These are phyloP conservation scores for Ophiostoma australiae DNA, from an alignment of 2,329 filamentous ascomycete genomes.

Conservation along the genomic window DNA sequence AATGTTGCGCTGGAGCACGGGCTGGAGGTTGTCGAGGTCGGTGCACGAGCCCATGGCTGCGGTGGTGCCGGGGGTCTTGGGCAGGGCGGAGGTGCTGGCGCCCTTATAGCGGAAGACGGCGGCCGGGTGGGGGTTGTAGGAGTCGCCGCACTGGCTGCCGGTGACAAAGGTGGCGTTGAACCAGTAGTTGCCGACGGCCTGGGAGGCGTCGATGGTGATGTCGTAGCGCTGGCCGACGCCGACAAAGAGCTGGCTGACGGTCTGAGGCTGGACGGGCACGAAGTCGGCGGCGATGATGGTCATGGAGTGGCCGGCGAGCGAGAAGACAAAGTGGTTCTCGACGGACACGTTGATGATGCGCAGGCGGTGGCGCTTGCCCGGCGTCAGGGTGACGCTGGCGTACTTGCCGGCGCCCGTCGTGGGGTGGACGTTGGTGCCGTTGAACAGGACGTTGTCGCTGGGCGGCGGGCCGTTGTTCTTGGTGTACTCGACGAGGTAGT, in stretches of 20 bases:
- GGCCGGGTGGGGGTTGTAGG: slow-evolving; percentile 33
- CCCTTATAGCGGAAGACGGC: slow-evolving; percentile 40
- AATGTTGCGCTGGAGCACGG: slow-evolving; percentile 27
- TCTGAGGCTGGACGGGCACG: slow-evolving; percentile 47
- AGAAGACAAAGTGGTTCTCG: slow-evolving; percentile 46
- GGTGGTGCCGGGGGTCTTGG: slow-evolving; percentile 32
- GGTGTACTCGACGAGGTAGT: slow-evolving; percentile 36
- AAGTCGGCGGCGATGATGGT: slow-evolving; percentile 50
- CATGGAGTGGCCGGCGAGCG: slow-evolving; percentile 46
- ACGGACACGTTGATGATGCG: slow-evolving; percentile 50
- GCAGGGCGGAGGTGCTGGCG: slow-evolving; percentile 31
- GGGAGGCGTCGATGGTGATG: slow-evolving; percentile 42
- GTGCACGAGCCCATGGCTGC: slow-evolving; percentile 25
- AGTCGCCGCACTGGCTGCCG: slow-evolving; percentile 28
- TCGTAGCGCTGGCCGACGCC: slow-evolving; percentile 45
- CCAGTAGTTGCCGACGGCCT: slow-evolving; percentile 33
- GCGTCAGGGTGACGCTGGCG: slow-evolving; percentile 36
- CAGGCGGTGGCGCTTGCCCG: slow-evolving; percentile 46
- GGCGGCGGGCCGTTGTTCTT: slow-evolving; percentile 30
- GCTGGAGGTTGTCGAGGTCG: slow-evolving; percentile 26
- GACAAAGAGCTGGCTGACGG: slow-evolving; percentile 46
- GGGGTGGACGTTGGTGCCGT: slow-evolving; percentile 40
- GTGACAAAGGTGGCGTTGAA: slow-evolving; percentile 31
- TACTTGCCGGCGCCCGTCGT: slow-evolving; percentile 34
- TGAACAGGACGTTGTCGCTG: slow-evolving; percentile 43